phyloP scores from a whole-genome alignment of 177 flowering plant species.

The Vitis hybrid region DNA sequence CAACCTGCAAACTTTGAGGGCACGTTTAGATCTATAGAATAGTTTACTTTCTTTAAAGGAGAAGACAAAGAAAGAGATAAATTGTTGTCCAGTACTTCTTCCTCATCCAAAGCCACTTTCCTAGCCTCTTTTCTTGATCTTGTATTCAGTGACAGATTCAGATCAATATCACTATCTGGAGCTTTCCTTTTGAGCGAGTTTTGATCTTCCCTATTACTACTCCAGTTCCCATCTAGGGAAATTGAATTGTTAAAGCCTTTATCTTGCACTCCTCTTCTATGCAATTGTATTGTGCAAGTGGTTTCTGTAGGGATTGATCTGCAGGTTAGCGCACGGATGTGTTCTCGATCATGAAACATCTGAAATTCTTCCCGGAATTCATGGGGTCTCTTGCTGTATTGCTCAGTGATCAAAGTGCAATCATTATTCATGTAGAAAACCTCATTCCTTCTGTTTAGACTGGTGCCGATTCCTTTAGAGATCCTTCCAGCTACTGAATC shows the following conservation, averaged over 20 bases:
- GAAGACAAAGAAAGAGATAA: conserved; percentile 12
- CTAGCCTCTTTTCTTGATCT: background rate
- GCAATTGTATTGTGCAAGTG: background rate
- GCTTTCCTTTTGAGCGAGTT: conserved; percentile 1
- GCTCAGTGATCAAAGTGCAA: background rate
- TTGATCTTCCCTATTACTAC: background rate
- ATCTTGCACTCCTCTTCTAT: background rate
- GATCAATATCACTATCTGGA: conserved; percentile 8
- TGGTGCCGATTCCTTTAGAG: background rate
- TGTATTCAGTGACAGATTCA: conserved; percentile 12
- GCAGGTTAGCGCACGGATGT: background rate
- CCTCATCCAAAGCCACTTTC: background rate
- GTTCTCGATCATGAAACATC: background rate
- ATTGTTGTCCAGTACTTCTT: conserved; percentile 11
- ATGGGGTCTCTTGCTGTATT: background rate
- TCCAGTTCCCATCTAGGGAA: background rate
- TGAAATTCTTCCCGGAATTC: conserved; percentile 2
- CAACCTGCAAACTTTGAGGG: conserved; percentile 3
- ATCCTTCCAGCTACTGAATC: background rate
- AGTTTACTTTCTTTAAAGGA: background rate
- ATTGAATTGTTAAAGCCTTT: background rate
- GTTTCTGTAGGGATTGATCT: background rate
- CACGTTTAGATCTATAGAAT: background rate
- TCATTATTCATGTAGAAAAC: background rate
- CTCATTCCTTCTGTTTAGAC: conserved; percentile 6